phyloP scores from a whole-genome alignment of 2,329 filamentous ascomycete genomes.

The Juglanconis juglandina region DNA sequence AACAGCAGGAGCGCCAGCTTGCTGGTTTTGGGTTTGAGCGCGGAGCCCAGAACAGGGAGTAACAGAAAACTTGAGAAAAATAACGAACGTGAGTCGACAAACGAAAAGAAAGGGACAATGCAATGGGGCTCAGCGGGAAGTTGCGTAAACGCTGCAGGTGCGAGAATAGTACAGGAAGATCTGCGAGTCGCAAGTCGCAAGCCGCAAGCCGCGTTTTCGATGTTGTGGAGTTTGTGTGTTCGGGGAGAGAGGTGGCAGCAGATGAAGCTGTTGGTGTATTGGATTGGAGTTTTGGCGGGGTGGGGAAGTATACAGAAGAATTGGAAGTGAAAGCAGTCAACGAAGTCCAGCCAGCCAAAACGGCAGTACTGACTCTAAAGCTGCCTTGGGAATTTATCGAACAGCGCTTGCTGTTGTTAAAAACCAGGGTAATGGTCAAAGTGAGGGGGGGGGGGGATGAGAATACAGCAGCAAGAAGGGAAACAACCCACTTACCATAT shows the following conservation, averaged over 20 bases:
- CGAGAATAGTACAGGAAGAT: background rate
- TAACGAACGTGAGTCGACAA: conserved; percentile 16
- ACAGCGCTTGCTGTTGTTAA: background rate
- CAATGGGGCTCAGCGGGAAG: background rate
- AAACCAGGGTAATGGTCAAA: background rate
- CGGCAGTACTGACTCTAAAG: conserved; percentile 9
- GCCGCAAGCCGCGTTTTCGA: background rate
- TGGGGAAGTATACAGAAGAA: background rate
- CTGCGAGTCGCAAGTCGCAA: background rate
- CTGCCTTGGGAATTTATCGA: conserved; percentile 48
- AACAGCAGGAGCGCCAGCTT: background rate
- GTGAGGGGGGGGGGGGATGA: background rate
- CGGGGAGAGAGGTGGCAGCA: background rate
- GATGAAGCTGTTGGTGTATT: too few relatives aligned
- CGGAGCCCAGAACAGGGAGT: background rate
- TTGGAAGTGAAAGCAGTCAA: background rate
- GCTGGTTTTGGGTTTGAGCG: too few relatives aligned
- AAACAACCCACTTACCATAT: conserved; percentile 40
- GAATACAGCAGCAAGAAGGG: background rate
- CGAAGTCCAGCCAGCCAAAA: conserved; percentile 3
- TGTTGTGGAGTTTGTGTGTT: background rate
- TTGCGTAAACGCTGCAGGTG: background rate
- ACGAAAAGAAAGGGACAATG: conserved; percentile 1
- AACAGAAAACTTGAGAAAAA: conserved; percentile 62
- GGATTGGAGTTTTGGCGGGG: background rate